phyloP scores from a whole-genome alignment of 805 yeast genomes.

The Ogataea trehalophila region DNA sequence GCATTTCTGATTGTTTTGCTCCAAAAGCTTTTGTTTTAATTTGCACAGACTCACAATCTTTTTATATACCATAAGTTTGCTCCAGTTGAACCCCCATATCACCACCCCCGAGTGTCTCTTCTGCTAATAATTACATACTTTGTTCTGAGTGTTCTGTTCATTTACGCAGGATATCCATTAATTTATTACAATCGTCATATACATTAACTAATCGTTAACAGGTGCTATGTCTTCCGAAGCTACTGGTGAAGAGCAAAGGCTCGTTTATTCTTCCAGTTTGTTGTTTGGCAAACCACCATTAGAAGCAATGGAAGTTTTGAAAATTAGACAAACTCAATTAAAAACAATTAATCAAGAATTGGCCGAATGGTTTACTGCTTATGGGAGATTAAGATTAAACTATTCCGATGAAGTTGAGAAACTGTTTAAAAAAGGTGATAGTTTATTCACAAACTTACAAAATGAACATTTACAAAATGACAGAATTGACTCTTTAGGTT shows the following conservation, averaged over 20 bases:
- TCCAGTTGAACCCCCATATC: too few relatives aligned
- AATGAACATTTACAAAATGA: conserved; percentile 40
- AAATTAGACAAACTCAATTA: conserved; percentile 52
- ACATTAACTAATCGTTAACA: not conserved
- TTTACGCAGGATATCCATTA: too few relatives aligned
- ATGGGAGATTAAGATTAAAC: conserved; percentile 41
- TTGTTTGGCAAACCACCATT: conserved; percentile 43
- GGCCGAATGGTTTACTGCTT: conserved; percentile 54
- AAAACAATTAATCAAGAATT: conserved; percentile 54
- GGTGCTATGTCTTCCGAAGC: conserved; percentile 3
- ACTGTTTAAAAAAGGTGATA: conserved; percentile 30
- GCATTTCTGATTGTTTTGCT: too few relatives aligned
- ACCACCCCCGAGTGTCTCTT: too few relatives aligned
- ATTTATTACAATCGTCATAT: too few relatives aligned
- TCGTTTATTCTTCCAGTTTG: conserved; percentile 30
- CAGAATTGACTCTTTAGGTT: conserved; percentile 45
- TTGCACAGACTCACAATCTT: too few relatives aligned
- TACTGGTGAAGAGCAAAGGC: conserved; percentile 22
- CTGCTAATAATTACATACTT: too few relatives aligned
- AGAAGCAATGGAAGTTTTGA: conserved; percentile 55
- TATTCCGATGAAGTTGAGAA: conserved; percentile 46
- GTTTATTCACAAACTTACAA: conserved; percentile 33
- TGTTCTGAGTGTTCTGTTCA: too few relatives aligned
- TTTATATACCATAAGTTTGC: too few relatives aligned
- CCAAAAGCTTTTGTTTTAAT: too few relatives aligned